phyloP scores from a whole-genome alignment of 495 filamentous ascomycete species.

The Neurospora africana region DNA sequence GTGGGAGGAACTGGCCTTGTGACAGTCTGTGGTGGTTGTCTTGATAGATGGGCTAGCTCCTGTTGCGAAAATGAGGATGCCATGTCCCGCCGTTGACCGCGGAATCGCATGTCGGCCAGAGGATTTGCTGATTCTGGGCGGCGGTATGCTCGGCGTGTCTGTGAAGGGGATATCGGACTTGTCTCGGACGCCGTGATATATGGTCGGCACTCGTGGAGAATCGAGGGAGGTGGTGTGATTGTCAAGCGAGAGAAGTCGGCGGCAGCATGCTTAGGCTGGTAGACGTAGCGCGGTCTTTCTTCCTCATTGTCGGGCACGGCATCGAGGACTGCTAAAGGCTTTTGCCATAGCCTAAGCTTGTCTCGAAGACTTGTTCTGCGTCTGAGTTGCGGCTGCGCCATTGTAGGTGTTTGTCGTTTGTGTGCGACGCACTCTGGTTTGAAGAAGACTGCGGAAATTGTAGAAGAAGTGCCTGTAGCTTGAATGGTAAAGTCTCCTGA shows the following conservation, averaged over 20 bases:
- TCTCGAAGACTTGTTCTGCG: slow-evolving; percentile 18
- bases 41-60: neutral
- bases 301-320: slow-evolving; percentile 3
- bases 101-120: neutral
- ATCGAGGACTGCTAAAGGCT: neutral
- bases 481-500: neutral
- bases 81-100: neutral
- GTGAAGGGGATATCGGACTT: neutral
- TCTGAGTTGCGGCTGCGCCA: slow-evolving; percentile 13
- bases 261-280: slow-evolving; percentile 22
- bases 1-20: neutral
- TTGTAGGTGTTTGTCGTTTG: neutral
- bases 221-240: slow-evolving; percentile 1
- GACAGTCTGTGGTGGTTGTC: neutral
- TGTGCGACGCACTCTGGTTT: neutral
- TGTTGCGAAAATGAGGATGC: neutral
- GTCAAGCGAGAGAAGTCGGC: slow-evolving; percentile 18
- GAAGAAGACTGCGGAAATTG: neutral
- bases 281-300: slow-evolving; percentile 9
- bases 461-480: neutral
- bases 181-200: neutral
- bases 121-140: neutral
- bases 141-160: neutral
- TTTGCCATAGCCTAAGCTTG: slow-evolving; percentile 14
- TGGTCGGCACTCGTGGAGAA: neutral